phyloP scores from a whole-genome alignment of 164 flowering plant species.

The Nymphaea thermarum region DNA sequence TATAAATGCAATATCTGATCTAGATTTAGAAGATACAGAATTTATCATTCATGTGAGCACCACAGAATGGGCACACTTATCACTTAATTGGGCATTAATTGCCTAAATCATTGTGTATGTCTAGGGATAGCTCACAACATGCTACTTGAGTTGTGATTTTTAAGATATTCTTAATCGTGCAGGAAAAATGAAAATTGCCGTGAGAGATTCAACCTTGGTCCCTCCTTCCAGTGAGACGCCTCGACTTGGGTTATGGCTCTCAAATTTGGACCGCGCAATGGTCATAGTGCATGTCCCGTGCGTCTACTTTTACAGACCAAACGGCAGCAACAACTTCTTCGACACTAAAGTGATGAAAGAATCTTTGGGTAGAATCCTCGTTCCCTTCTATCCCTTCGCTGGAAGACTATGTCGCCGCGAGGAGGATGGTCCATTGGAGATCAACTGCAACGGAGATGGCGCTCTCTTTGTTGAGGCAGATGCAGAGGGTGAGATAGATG shows the following conservation, averaged over 20 bases:
- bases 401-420: not conserved
- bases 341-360: not conserved
- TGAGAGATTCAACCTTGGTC: too few relatives aligned
- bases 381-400: not conserved
- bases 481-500: constrained; percentile 28
- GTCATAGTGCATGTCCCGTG: not conserved
- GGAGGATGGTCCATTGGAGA: not conserved
- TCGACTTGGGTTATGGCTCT: not conserved
- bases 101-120: too few relatives aligned
- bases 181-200: too few relatives aligned
- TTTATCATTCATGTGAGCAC: too few relatives aligned
- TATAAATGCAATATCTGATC: too few relatives aligned
- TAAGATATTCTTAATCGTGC: too few relatives aligned
- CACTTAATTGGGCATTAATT: too few relatives aligned
- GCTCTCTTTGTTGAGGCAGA: constrained; percentile 34
- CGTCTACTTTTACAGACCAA: not conserved
- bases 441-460: constrained; percentile 3
- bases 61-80: too few relatives aligned
- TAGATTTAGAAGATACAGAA: too few relatives aligned
- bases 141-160: too few relatives aligned
- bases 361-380: not conserved
- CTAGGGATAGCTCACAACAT: too few relatives aligned
- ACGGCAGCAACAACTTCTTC: not conserved
- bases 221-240: not conserved
- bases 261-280: not conserved